Conservation (phyloP, 495 filamentous ascomycete genomes). For the Aspergillus panamensis region DNA sequence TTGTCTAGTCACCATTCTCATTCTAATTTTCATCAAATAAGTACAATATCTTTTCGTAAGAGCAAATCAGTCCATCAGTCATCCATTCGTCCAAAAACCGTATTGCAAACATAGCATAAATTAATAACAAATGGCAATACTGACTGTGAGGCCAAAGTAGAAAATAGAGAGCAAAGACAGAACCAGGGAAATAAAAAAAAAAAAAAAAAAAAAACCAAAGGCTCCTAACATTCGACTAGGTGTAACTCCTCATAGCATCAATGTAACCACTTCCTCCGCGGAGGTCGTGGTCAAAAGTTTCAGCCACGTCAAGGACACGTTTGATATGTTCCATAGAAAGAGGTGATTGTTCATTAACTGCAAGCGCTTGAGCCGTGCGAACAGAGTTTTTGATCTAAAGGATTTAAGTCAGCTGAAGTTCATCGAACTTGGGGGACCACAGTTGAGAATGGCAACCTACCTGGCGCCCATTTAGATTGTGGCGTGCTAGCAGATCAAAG, state of each 20-base stretch:
- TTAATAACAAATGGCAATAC: too few species aligned
- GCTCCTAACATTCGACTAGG: conserved; percentile 24
- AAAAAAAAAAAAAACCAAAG: conserved; percentile 9
- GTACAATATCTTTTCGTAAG: background rate
- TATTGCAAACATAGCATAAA: too few species aligned
- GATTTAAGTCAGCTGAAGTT: conserved; percentile 1
- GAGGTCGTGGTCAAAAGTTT: conserved; percentile 76
- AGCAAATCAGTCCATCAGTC: too few species aligned
- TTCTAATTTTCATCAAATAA: background rate
- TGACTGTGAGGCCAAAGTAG: background rate
- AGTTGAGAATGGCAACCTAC: conserved; percentile 31
- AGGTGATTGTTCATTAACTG: conserved; percentile 67
- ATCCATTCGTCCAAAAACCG: too few species aligned
- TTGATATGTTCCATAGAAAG: conserved; percentile 80
- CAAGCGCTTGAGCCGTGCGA: conserved; percentile 79
- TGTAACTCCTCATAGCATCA: conserved; percentile 52
- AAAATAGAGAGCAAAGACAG: background rate
- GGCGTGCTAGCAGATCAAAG: conserved; percentile 61
- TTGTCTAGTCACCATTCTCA: background rate
- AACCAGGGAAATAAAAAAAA: background rate
- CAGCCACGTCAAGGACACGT: conserved; percentile 74
- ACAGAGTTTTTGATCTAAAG: conserved; percentile 86
- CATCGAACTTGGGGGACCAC: background rate
- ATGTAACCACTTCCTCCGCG: conserved; percentile 60
- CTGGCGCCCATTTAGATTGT: conserved; percentile 84